Base-by-base conservation (phyloP, 2,329 filamentous ascomycete genomes). In the Cordyceps militaris region DNA sequence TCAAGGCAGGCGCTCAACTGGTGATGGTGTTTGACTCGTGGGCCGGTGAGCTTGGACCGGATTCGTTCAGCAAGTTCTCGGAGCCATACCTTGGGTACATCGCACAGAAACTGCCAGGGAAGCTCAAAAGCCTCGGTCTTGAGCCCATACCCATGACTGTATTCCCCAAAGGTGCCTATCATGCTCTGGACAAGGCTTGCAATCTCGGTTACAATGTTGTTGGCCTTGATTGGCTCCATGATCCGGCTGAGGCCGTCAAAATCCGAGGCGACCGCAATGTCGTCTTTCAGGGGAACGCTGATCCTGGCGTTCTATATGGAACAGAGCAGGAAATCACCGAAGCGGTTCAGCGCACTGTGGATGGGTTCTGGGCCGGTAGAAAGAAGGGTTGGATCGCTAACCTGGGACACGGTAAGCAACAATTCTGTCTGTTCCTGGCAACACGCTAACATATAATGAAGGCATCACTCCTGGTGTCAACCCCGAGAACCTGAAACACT, bases 21-120 rank as follows among this genome's bases (percentile, higher is more conserved):
- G 79, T 97, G 28, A 94, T 97, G 79, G 91, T 99, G 13, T 99
- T 99, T 68, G 94, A 99, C 71, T 97, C 93, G 0, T 99, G 94
- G 93, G 94, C 94, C 2, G 92, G 91, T 43, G 94, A 99, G 75
- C 80, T 99, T 47, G 91, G 89, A 9, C 93, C 94, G 1, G 74
- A 83, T 7, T 84, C 88, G 1, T 99, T 97, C 77, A 86, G 86
- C 68, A 79, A 86, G 57, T 95, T 97, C 71, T 87, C 90, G 2
- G 82, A 94, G 63, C 94, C 94, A 1, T 96, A 93, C 69, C 80
- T 99, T 55, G 82, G 82, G 44, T 85, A 92, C 69, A 97, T 99
- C 64, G 85, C 91, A 11, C 79, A 87, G 64, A 82, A 92, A 64
- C 80, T 99, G 3, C 93, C 93, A 1, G 79, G 77, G 65, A 85